A percentile compares a stretch with the other conserved stretches of the same genome.
Conservation (phyloP, 495 filamentous ascomycete genomes). For the Trichocladium antarcticum region DNA sequence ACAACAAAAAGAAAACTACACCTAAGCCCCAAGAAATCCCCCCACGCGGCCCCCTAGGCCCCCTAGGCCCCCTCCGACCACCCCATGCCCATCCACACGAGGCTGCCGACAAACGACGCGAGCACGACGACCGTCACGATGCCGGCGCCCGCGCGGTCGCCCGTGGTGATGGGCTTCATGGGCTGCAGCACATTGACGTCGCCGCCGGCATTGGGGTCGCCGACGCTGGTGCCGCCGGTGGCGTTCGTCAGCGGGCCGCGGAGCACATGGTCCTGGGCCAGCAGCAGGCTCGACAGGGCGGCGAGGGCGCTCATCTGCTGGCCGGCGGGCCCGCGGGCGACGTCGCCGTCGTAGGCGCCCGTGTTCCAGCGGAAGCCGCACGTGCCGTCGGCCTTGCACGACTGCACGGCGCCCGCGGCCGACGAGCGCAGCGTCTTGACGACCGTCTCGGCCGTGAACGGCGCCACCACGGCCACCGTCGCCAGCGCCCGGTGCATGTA, state of each 20-base stretch:
- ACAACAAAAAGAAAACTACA: no score
- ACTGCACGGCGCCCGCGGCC: conserved; percentile 51
- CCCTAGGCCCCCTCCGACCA: conserved; percentile 8
- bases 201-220: conserved; percentile 54
- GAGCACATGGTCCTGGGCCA: conserved; percentile 16
- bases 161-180: conserved; percentile 29
- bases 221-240: conserved; percentile 63
- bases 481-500: conserved; percentile 75
- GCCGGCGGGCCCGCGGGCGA: conserved; percentile 40
- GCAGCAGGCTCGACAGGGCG: conserved; percentile 46
- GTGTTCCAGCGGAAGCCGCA: conserved; percentile 57
- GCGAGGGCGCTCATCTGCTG: conserved; percentile 61
- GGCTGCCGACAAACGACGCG: conserved; percentile 17
- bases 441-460: conserved; percentile 50
- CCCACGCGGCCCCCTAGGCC: no score
- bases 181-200: conserved; percentile 3
- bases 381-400: conserved; percentile 50
- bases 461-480: conserved; percentile 54
- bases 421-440: conserved; percentile 53
- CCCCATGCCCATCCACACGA: conserved; percentile 25
- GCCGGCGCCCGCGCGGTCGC: conserved; percentile 48
- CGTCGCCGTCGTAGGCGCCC: conserved; percentile 41
- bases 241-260: conserved; percentile 48
- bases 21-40: no score
- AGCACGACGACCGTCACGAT: conserved; percentile 43